Evolutionary conservation across 2,329 filamentous ascomycete genomes (phyloP).

Genomic region (Ustilaginoidea virens): DNA sequence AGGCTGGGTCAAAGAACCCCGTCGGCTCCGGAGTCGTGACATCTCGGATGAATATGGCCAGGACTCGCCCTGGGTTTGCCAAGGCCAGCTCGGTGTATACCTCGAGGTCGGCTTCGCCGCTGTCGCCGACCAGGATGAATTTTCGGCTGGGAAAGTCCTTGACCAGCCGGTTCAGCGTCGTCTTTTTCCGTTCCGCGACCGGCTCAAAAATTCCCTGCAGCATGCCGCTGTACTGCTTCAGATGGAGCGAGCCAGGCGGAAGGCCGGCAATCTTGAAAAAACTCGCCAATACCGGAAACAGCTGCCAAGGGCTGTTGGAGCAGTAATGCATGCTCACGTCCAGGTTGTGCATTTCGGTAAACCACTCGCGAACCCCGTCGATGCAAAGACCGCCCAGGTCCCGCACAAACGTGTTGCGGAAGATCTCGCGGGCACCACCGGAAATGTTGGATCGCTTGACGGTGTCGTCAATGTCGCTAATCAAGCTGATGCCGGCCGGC

Average conservation of each 20-base stretch:
- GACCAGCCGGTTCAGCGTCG: conserved; percentile 71
- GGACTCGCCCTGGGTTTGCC: conserved; percentile 66
- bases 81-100: conserved; percentile 90
- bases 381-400: conserved; percentile 70
- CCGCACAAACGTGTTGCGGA: conserved; percentile 87
- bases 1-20: conserved; percentile 61
- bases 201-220: conserved; percentile 96
- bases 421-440: conserved; percentile 80
- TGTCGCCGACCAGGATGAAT: conserved; percentile 88
- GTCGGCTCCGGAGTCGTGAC: conserved; percentile 63
- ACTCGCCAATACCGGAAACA: conserved; percentile 75
- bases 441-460: conserved; percentile 90
- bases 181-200: conserved; percentile 86
- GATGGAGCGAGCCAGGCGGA: conserved; percentile 76
- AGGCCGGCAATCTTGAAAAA: conserved; percentile 72
- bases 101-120: conserved; percentile 90
- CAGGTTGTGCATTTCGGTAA: conserved; percentile 57
- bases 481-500: conserved; percentile 69
- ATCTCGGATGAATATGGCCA: conserved; percentile 87
- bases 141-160: conserved; percentile 77
- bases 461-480: conserved; percentile 96
- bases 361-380: conserved; percentile 84
- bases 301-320: conserved; percentile 98
- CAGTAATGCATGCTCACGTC: conserved; percentile 91
- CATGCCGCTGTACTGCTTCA: conserved; percentile 96